Evolutionary conservation across 2,329 filamentous ascomycete genomes (phyloP).

Genomic region (Penicillium sp.): DNA sequence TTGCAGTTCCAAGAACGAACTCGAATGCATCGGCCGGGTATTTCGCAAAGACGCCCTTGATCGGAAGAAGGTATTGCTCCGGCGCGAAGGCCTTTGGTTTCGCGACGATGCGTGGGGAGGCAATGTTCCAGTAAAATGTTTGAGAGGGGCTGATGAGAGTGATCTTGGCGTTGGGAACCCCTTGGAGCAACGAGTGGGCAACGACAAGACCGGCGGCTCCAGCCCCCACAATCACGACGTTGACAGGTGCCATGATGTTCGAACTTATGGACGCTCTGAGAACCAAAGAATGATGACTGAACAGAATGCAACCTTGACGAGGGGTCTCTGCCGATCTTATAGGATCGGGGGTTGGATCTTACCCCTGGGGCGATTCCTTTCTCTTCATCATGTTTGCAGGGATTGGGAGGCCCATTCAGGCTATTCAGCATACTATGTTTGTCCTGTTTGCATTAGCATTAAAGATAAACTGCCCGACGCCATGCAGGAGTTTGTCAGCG

Average conservation of each 20-base stretch:
- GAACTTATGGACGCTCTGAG: background rate
- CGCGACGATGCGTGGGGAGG: slow-evolving; percentile 56
- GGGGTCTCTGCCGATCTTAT: slow-evolving; percentile 10
- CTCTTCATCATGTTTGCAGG: background rate
- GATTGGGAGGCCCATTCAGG: background rate
- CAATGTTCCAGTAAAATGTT: slow-evolving; percentile 57
- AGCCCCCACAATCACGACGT: slow-evolving; percentile 43
- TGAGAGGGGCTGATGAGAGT: slow-evolving; percentile 57
- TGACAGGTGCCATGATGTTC: slow-evolving; percentile 21
- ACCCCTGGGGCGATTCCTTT: background rate
- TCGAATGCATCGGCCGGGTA: slow-evolving; percentile 53
- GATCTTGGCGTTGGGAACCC: slow-evolving; percentile 46
- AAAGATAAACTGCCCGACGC: background rate
- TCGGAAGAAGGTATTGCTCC: slow-evolving; percentile 53
- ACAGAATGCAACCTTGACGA: background rate
- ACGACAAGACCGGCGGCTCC: slow-evolving; percentile 39
- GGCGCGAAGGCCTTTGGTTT: slow-evolving; percentile 51
- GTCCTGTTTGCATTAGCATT: background rate
- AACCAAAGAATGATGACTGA: background rate
- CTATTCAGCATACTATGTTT: background rate
- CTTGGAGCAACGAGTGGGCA: slow-evolving; percentile 42
- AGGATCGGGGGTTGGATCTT: background rate
- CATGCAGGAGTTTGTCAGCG: slow-evolving; percentile 3
- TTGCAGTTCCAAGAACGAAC: slow-evolving; percentile 55
- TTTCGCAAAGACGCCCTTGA: slow-evolving; percentile 53